phyloP scores from a whole-genome alignment of 1,139 yeast species.

The Kazachstania sp. region DNA sequence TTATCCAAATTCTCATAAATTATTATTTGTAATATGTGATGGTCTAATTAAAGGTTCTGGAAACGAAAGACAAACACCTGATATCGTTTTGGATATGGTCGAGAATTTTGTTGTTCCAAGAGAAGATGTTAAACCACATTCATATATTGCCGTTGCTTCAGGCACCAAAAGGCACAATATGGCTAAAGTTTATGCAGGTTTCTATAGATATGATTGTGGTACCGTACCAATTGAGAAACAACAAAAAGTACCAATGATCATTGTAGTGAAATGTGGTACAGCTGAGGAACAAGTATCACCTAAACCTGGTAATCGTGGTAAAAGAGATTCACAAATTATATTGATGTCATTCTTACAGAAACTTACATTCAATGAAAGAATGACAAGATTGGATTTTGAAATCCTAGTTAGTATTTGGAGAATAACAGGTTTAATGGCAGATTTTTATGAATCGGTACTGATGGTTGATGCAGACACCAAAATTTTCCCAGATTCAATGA shows the following conservation, averaged over 20 bases:
- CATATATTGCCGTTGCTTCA: constrained; percentile 91
- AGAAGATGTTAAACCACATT: constrained; percentile 67
- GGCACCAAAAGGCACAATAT: constrained; percentile 90
- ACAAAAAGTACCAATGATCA: constrained; percentile 77
- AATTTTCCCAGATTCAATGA: constrained; percentile 80
- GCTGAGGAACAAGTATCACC: constrained; percentile 67
- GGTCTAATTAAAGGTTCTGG: constrained; percentile 94
- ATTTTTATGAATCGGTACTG: constrained; percentile 70
- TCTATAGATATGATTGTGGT: constrained; percentile 67
- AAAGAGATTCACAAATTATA: constrained; percentile 92
- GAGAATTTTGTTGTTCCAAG: constrained; percentile 63
- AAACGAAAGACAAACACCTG: constrained; percentile 78
- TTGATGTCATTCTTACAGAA: constrained; percentile 89
- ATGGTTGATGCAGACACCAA: constrained; percentile 98
- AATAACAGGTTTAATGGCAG: constrained; percentile 82
- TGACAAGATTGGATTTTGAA: constrained; percentile 89
- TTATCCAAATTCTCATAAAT: constrained; percentile 88
- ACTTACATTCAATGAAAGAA: constrained; percentile 90
- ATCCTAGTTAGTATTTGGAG: constrained; percentile 73
- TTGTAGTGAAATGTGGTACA: constrained; percentile 88
- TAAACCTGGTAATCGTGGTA: constrained; percentile 98
- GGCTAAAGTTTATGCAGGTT: constrained; percentile 92
- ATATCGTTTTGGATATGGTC: constrained; percentile 80
- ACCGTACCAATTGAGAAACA: constrained; percentile 75
- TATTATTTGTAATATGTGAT: constrained; percentile 79